These are phyloP conservation scores for Linum trigynum DNA, from an alignment of 345 rosid genomes.

Conservation along the genomic window DNA sequence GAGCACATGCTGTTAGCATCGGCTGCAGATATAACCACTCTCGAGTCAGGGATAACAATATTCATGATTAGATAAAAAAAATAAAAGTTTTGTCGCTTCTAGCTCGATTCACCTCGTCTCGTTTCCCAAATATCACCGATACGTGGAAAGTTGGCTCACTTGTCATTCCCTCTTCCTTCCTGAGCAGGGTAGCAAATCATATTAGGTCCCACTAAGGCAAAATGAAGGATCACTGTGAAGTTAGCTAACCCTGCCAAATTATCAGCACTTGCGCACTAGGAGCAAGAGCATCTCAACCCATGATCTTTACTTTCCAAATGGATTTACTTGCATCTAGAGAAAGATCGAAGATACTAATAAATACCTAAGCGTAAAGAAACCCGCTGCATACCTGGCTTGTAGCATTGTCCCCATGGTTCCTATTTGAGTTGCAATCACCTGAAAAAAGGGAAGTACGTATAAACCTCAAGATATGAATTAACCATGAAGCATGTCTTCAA, in stretches of 20 bases:
- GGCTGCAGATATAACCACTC: constrained; percentile 36
- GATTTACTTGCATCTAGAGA: neutral
- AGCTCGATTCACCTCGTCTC: constrained; percentile 58
- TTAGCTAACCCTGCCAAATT: too few species aligned
- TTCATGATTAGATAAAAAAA: neutral
- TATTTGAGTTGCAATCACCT: constrained; percentile 81
- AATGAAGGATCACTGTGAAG: neutral
- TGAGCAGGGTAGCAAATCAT: constrained; percentile 6
- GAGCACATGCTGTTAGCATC: constrained; percentile 70
- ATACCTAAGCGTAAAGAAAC: too few species aligned
- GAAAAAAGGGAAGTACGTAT: constrained; percentile 7
- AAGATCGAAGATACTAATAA: neutral
- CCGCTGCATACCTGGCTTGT: constrained; percentile 51
- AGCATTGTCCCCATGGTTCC: constrained; percentile 85
- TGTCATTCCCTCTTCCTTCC: constrained; percentile 87
- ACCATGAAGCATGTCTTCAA: constrained; percentile 8
- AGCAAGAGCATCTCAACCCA: too few species aligned
- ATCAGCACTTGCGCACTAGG: neutral
- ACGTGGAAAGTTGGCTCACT: constrained; percentile 66
- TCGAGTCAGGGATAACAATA: neutral
- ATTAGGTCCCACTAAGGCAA: neutral
- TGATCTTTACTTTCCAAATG: too few species aligned
- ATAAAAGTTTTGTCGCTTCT: neutral
- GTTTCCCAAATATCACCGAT: constrained; percentile 80
- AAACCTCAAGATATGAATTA: constrained; percentile 3